Conservation (phyloP, 805 yeast genomes). For the Myxozyma neglecta region DNA sequence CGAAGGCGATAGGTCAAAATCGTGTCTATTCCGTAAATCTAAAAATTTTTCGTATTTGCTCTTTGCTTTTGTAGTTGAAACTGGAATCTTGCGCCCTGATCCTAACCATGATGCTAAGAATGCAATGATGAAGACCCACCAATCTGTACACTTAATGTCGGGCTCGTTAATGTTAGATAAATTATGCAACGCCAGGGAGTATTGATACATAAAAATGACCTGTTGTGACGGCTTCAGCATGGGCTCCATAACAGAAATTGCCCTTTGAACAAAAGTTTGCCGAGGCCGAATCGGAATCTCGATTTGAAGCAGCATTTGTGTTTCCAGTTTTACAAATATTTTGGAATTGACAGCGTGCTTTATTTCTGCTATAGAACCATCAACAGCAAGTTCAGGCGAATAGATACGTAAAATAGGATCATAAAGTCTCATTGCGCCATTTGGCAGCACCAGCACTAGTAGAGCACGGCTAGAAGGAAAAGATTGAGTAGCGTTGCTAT, state of each 20-base stretch:
- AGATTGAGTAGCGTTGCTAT: constrained; percentile 34
- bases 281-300: constrained; percentile 6
- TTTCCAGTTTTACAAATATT: constrained; percentile 5
- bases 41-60: neutral
- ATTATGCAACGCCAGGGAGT: constrained; percentile 12
- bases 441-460: constrained; percentile 17
- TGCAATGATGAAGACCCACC: constrained; percentile 28
- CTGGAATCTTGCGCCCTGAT: neutral
- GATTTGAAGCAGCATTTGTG: neutral
- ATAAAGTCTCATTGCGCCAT: constrained; percentile 43
- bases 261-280: constrained; percentile 1
- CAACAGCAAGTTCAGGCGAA: constrained; percentile 37
- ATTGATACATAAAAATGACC: constrained; percentile 3
- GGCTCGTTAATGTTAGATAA: neutral
- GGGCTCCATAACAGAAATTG: constrained; percentile 1
- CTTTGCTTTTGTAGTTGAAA: neutral
- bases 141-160: constrained; percentile 9
- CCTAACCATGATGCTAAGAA: constrained; percentile 29
- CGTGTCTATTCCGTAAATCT: neutral
- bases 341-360: neutral
- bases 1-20: neutral
- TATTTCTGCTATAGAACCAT: neutral
- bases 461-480: neutral
- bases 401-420: constrained; percentile 59
- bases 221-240: constrained; percentile 16